Conservation (phyloP, 495 filamentous ascomycete genomes). For the Penicillium pulvis region DNA sequence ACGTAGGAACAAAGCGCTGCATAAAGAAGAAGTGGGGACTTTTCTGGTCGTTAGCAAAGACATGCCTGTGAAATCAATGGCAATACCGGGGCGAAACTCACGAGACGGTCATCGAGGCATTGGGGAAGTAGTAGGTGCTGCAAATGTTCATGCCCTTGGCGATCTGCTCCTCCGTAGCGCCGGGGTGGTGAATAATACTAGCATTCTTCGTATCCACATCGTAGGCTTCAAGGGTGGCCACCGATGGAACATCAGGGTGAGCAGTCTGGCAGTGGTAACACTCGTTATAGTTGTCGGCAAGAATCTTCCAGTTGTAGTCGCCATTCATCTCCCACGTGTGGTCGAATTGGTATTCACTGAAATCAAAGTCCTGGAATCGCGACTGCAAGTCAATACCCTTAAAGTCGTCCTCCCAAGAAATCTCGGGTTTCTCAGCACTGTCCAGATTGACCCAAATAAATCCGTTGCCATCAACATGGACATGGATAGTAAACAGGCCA, state of each 20-base stretch:
- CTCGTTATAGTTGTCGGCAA: slow-evolving; percentile 54
- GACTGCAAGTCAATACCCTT: slow-evolving; percentile 39
- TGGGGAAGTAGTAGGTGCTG: slow-evolving; percentile 48
- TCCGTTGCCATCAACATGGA: slow-evolving; percentile 45
- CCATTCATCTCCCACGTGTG: slow-evolving; percentile 50
- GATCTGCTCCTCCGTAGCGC: slow-evolving; percentile 36
- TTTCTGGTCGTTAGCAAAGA: background rate
- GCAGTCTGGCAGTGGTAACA: slow-evolving; percentile 52
- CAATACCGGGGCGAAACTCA: slow-evolving; percentile 25
- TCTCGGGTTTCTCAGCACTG: slow-evolving; percentile 35
- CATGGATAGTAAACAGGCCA: slow-evolving; percentile 41
- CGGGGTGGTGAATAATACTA: slow-evolving; percentile 41
- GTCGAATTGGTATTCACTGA: slow-evolving; percentile 48
- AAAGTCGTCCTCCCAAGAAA: slow-evolving; percentile 45
- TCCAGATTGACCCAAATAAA: slow-evolving; percentile 56
- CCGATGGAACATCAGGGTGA: slow-evolving; percentile 43
- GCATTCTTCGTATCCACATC: slow-evolving; percentile 37
- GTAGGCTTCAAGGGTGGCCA: slow-evolving; percentile 41
- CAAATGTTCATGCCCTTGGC: slow-evolving; percentile 32
- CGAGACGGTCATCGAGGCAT: slow-evolving; percentile 47
- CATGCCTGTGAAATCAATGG: background rate
- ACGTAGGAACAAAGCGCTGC: slow-evolving; percentile 44
- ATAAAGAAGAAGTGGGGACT: slow-evolving; percentile 50
- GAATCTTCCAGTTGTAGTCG: slow-evolving; percentile 53
- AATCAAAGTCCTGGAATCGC: slow-evolving; percentile 41